phyloP scores from a whole-genome alignment of 2,329 filamentous ascomycete genomes.

The Aspergillus sp. region DNA sequence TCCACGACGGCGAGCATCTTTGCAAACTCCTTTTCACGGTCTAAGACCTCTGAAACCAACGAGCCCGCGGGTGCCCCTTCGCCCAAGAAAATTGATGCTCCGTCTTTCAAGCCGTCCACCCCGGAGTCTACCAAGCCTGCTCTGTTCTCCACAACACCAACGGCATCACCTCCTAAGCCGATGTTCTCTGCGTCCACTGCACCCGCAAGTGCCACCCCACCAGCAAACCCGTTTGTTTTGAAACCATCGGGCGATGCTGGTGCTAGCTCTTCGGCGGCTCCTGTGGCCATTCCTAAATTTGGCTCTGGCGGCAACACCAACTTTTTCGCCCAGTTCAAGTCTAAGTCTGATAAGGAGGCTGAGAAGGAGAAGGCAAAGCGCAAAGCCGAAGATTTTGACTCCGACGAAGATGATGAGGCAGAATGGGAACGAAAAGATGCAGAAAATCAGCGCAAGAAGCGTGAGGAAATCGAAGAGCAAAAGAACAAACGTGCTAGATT shows the following conservation, averaged over 20 bases:
- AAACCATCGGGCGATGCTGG: constrained; percentile 17
- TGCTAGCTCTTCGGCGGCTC: constrained; percentile 10
- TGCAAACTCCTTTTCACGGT: constrained; percentile 29
- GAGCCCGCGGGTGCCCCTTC: constrained; percentile 8
- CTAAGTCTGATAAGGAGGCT: constrained; percentile 39
- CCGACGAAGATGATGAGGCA: constrained; percentile 52
- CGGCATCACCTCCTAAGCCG: constrained; percentile 23
- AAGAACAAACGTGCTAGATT: constrained; percentile 34
- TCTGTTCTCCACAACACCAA: constrained; percentile 23
- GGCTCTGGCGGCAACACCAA: constrained; percentile 28
- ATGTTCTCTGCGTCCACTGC: constrained; percentile 17
- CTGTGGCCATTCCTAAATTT: constrained; percentile 36
- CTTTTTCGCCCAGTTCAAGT: constrained; percentile 46
- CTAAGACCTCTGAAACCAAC: constrained; percentile 19
- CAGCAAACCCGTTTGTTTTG: constrained; percentile 23
- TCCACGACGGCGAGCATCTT: constrained; percentile 33
- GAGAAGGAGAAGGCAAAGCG: constrained; percentile 49
- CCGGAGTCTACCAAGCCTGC: constrained; percentile 17
- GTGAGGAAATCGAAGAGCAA: constrained; percentile 40
- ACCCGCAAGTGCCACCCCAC: constrained; percentile 2
- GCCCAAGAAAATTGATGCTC: constrained; percentile 1
- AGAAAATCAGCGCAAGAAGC: constrained; percentile 48
- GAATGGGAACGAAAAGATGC: constrained; percentile 50
- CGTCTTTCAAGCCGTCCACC: constrained; percentile 19
- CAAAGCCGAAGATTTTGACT: constrained; percentile 53